Conservation (phyloP, 2,329 filamentous ascomycete species). For the Ophiocordyceps australis region DNA sequence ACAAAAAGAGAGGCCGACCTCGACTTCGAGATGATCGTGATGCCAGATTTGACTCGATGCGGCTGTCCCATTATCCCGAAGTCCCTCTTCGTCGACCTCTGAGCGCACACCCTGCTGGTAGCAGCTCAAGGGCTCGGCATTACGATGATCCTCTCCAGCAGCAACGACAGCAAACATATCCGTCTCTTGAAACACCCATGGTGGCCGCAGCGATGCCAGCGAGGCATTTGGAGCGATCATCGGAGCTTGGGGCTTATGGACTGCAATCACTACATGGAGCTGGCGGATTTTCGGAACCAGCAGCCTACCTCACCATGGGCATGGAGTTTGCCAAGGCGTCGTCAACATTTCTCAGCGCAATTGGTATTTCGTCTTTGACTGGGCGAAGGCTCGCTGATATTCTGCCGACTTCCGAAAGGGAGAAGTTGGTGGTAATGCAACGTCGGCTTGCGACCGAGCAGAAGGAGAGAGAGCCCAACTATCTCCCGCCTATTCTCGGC, state of each 20-base stretch:
- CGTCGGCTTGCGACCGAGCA: constrained; percentile 38
- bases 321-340: constrained; percentile 40
- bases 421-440: constrained; percentile 30
- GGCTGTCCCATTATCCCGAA: constrained; percentile 26
- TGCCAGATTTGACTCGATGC: constrained; percentile 32
- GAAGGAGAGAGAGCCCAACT: constrained; percentile 37
- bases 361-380: constrained; percentile 27
- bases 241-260: no score
- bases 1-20: constrained; percentile 69
- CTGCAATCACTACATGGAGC: no score
- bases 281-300: constrained; percentile 23
- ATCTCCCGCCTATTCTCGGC: constrained; percentile 44
- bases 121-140: constrained; percentile 19
- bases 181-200: constrained; percentile 35
- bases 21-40: constrained; percentile 57
- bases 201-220: constrained; percentile 25
- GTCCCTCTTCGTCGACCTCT: constrained; percentile 27
- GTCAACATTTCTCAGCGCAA: constrained; percentile 32
- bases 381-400: constrained; percentile 35
- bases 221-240: constrained; percentile 29
- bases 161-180: constrained; percentile 27
- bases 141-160: constrained; percentile 28
- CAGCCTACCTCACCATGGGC: constrained; percentile 39
- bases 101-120: constrained; percentile 28
- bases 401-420: constrained; percentile 30